Evolutionary conservation across 108 stramenopile species (phyloP).

Genomic region (Aurantiochytrium sp.): DNA sequence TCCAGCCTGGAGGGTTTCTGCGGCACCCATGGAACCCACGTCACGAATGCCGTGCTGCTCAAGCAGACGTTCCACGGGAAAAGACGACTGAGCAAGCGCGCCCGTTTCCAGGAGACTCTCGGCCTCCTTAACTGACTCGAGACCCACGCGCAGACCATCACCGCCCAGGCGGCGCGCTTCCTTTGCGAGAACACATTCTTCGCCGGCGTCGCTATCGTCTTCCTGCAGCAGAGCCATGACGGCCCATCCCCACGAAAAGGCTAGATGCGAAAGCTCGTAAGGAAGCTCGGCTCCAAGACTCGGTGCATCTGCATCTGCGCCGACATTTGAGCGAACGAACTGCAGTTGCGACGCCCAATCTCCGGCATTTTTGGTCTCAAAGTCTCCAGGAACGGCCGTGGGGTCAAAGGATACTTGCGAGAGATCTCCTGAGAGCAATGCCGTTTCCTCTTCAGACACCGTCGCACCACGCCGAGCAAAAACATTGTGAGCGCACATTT

Average conservation of each 20-base stretch:
- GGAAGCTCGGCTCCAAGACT: background rate
- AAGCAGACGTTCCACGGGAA: background rate
- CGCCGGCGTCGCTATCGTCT: background rate
- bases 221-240: background rate
- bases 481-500: background rate
- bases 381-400: background rate
- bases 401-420: background rate
- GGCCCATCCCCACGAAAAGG: background rate
- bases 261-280: background rate
- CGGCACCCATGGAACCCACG: background rate
- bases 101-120: background rate
- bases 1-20: background rate
- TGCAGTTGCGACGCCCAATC: background rate
- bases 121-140: background rate
- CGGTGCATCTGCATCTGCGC: background rate
- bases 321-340: background rate
- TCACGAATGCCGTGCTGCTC: constrained; percentile 7
- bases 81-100: background rate
- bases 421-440: background rate
- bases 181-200: background rate
- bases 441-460: background rate
- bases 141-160: background rate
- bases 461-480: background rate
- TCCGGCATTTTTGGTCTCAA: background rate
- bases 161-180: background rate